A percentile compares a stretch with the other conserved stretches of the same genome.
phyloP scores from a whole-genome alignment of 441 rosid species.

The Croton laevigatus region DNA sequence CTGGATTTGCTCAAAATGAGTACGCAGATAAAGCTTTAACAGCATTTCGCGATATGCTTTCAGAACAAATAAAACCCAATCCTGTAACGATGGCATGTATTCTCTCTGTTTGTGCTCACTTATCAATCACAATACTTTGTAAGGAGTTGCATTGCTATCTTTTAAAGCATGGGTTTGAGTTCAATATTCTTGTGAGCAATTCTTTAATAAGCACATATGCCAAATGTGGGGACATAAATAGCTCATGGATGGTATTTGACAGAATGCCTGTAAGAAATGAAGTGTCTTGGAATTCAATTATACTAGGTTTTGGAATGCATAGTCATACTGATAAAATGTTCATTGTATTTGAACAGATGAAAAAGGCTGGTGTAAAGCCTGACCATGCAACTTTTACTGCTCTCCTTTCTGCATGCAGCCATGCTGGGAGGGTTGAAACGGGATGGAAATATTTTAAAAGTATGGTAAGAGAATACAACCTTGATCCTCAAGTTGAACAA shows the following conservation, averaged over 20 bases:
- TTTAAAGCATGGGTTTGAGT: conserved; percentile 32
- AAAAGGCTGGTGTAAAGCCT: conserved; percentile 38
- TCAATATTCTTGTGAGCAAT: conserved; percentile 36
- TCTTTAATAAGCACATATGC: conserved; percentile 38
- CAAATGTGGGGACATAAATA: conserved; percentile 38
- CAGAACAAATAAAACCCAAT: conserved; percentile 35
- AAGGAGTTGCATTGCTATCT: conserved; percentile 43
- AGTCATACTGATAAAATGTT: conserved; percentile 37
- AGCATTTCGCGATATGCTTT: conserved; percentile 34
- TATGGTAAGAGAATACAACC: conserved; percentile 8
- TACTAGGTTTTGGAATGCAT: conserved; percentile 34
- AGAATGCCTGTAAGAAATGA: conserved; percentile 43
- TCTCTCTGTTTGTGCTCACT: conserved; percentile 35
- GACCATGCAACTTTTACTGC: conserved; percentile 50
- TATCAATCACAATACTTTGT: conserved; percentile 31
- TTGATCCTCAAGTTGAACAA: conserved; percentile 15
- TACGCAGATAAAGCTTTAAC: conserved; percentile 28
- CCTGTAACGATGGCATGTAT: conserved; percentile 34
- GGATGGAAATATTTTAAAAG: conserved; percentile 44
- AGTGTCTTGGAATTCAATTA: conserved; percentile 45
- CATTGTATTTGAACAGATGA: conserved; percentile 49
- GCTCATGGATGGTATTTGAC: conserved; percentile 32
- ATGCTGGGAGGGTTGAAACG: conserved; percentile 54
- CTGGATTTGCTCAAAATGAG: conserved; percentile 37
- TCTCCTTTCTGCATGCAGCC: conserved; percentile 63